Conservation (phyloP, 2,329 filamentous ascomycete species). For the Thermothelomyces thermophilus region DNA sequence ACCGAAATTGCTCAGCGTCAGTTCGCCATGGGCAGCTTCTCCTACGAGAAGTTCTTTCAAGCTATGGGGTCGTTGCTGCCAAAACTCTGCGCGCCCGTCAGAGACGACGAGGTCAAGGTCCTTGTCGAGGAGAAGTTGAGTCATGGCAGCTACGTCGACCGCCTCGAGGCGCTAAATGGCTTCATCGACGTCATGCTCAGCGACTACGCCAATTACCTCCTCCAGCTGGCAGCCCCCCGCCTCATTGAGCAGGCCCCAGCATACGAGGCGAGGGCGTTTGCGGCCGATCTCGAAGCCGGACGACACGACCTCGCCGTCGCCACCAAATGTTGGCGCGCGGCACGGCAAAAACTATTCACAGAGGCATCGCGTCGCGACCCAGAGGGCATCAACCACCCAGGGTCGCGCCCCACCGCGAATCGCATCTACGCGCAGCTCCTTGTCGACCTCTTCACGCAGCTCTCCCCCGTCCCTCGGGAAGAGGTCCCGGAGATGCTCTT, state of each 20-base stretch:
- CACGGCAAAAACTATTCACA: slow-evolving; percentile 56
- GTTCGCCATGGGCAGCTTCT: slow-evolving; percentile 66
- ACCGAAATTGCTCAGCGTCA: slow-evolving; percentile 63
- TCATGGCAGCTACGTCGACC: slow-evolving; percentile 62
- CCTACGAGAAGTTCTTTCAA: slow-evolving; percentile 71
- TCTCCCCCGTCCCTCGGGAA: slow-evolving; percentile 46
- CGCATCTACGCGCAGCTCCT: slow-evolving; percentile 72
- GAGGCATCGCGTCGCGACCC: slow-evolving; percentile 65
- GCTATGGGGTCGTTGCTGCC: slow-evolving; percentile 71
- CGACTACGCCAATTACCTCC: slow-evolving; percentile 76
- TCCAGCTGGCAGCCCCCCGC: slow-evolving; percentile 63
- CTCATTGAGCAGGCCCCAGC: slow-evolving; percentile 63
- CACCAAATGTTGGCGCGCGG: slow-evolving; percentile 58
- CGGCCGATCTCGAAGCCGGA: slow-evolving; percentile 54
- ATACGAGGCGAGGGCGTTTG: slow-evolving; percentile 70
- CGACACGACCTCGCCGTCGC: slow-evolving; percentile 52
- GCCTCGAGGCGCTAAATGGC: slow-evolving; percentile 66
- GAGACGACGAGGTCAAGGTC: slow-evolving; percentile 68
- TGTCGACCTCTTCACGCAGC: slow-evolving; percentile 66
- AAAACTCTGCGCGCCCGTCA: slow-evolving; percentile 71
- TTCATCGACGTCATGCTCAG: slow-evolving; percentile 73
- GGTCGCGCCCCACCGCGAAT: slow-evolving; percentile 57
- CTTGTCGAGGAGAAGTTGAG: slow-evolving; percentile 56
- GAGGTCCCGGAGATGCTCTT: slow-evolving; percentile 67
- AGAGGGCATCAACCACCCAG: slow-evolving; percentile 56